Percentiles rank a stretch among this genome's conserved stretches.
Conservation (phyloP, 2,329 filamentous ascomycete genomes). For the Pyricularia grisea region DNA sequence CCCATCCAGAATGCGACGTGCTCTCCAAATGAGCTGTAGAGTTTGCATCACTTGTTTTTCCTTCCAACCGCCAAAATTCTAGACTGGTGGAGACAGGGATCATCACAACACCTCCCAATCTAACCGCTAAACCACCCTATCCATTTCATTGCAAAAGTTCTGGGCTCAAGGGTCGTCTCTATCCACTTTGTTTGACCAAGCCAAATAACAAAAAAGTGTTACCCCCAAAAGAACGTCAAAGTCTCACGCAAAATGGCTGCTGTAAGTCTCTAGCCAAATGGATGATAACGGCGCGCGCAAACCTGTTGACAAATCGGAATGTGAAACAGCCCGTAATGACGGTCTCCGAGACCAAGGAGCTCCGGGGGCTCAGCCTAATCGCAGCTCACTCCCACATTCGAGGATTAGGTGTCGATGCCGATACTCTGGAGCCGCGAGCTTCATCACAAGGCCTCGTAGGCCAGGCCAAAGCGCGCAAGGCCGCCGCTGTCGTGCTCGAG, state of each 20-base stretch:
- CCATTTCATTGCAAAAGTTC: background rate
- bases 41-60: background rate
- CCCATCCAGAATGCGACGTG: background rate
- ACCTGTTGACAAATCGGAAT: conserved; percentile 5
- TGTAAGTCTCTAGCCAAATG: conserved; percentile 5
- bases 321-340: conserved; percentile 52
- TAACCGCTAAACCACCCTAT: background rate
- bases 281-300: conserved; percentile 1
- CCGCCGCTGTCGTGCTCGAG: conserved; percentile 89
- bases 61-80: background rate
- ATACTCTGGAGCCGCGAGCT: conserved; percentile 77
- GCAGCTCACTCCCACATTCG: conserved; percentile 97
- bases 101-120: background rate
- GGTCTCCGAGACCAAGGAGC: conserved; percentile 90
- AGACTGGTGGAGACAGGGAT: background rate
- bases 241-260: conserved; percentile 8
- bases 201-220: background rate
- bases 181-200: background rate
- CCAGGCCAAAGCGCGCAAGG: conserved; percentile 93
- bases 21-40: background rate
- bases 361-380: conserved; percentile 93
- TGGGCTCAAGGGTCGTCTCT: background rate
- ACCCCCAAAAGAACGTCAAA: background rate
- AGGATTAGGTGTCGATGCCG: conserved; percentile 84
- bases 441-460: conserved; percentile 90